Conservation (phyloP, 306 rosid genomes). For the Hippophae rhamnoides region DNA sequence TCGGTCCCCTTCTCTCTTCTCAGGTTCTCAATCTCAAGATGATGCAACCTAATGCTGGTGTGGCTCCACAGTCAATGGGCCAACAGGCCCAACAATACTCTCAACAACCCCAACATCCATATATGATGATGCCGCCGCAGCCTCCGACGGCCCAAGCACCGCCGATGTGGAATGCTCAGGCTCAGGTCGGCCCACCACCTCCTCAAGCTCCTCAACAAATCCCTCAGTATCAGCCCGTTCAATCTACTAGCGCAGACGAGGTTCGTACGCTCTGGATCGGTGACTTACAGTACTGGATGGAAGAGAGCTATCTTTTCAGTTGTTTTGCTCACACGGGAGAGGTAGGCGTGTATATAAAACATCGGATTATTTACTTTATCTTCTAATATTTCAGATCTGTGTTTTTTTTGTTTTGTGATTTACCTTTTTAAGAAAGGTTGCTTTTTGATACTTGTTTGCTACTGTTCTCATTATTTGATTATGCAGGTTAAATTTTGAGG, state of each 20-base stretch:
- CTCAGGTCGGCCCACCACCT: slow-evolving; percentile 29
- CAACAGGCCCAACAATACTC: slow-evolving; percentile 65
- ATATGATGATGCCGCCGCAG: slow-evolving; percentile 79
- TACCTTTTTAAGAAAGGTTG: neutral
- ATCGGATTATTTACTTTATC: neutral
- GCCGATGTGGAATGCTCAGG: slow-evolving; percentile 52
- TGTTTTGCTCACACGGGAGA: slow-evolving; percentile 74
- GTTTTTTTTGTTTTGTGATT: neutral
- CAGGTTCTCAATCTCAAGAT: slow-evolving; percentile 25
- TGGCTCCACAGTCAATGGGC: slow-evolving; percentile 41
- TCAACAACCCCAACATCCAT: slow-evolving; percentile 48
- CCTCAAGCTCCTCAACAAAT: slow-evolving; percentile 14
- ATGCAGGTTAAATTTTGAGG: neutral
- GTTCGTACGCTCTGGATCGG: slow-evolving; percentile 97
- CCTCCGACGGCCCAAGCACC: slow-evolving; percentile 26
- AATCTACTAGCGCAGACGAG: slow-evolving; percentile 49
- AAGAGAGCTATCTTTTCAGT: slow-evolving; percentile 52
- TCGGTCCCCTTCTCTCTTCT: slow-evolving; percentile 12
- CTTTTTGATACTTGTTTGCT: neutral
- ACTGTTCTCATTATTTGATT: neutral
- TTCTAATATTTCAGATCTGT: slow-evolving; percentile 5
- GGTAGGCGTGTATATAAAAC: slow-evolving; percentile 24
- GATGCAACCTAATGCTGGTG: slow-evolving; percentile 86
- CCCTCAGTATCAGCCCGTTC: slow-evolving; percentile 31
- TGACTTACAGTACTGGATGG: slow-evolving; percentile 97